Evolutionary conservation across 306 rosid genomes (phyloP), one percentile per base, ranked within the genome.

Genomic region (Pachyrhizus erosus): DNA sequence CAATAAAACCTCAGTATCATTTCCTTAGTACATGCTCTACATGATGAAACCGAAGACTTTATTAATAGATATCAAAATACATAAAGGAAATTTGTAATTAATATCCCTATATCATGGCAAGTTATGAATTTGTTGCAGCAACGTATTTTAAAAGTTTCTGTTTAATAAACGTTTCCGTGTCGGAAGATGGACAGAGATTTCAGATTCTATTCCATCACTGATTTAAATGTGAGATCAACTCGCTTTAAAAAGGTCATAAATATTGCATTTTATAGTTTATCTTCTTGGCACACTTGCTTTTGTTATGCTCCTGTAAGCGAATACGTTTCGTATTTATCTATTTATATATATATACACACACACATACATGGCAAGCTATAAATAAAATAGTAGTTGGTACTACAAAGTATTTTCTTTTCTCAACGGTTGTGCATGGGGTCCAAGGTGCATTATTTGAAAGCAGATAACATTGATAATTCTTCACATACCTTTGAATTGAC

Each of bases 391-490:
- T 34, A 20, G 49, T 60, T 60, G 46, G 60, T 54, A 17, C 57
- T 73, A 48, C 55, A 40, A 73, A 75, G 57, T 70, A 52, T 49
- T 79, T 54, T 48, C 60, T 64, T 61, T 43, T 77, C 69, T 80
- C 70, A 74, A 83, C 73, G 33, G 39, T 62, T 83, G 81, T 82
- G 82, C 62, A 80, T 82, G 87, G 89, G 89, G 85, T 87, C 91
- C 88, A 84, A 87, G 54, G 40, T 82, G 89, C 88, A 88, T 84
- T 90, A 84, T 88, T 91, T 85, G 61, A 33, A 57, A 76, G 27
- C 42, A 86, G 94, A 87, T 90, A 87, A 92, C 82, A 80, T 86
- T 72, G 80, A 87, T 73, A 89, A 88, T 79, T 78, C 70, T 74
- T 80, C 78, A 82, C 81, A 64, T 84, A 71, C 74, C 68, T 81